Conservation (phyloP, 129 eudicot species). For the Saposhnikovia divaricata region DNA sequence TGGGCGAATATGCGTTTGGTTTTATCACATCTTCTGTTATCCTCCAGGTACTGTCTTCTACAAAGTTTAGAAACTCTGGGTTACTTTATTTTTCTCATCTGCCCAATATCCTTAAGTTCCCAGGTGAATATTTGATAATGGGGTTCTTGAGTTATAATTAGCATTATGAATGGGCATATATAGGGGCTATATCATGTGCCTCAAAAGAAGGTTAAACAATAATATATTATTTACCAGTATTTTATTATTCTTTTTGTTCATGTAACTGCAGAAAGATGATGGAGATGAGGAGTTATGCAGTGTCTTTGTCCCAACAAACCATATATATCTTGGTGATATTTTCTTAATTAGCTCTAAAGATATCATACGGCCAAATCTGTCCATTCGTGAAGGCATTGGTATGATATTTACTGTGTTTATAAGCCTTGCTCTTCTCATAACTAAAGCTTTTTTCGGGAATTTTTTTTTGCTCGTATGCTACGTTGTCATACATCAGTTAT, state of each 20-base stretch:
- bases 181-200: background rate
- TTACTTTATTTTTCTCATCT: background rate
- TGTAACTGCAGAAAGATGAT: slow-evolving; percentile 30
- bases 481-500: too few species aligned
- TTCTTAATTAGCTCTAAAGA: slow-evolving; percentile 41
- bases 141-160: background rate
- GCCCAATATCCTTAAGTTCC: background rate
- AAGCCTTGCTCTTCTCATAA: background rate
- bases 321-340: slow-evolving; percentile 45
- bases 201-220: background rate
- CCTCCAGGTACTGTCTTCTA: slow-evolving; percentile 33
- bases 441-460: background rate
- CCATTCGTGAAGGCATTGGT: slow-evolving; percentile 60
- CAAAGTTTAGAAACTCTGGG: background rate
- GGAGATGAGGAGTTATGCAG: slow-evolving; percentile 51
- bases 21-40: slow-evolving; percentile 44
- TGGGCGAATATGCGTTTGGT: slow-evolving; percentile 56
- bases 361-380: slow-evolving; percentile 42
- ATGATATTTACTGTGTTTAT: background rate
- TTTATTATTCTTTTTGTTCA: background rate
- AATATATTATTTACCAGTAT: too few species aligned
- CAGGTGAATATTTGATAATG: background rate
- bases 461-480: too few species aligned
- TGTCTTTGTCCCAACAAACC: slow-evolving; percentile 55
- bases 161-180: background rate